phyloP scores from a whole-genome alignment of 805 yeast genomes.

The Yarrowia porcina region DNA sequence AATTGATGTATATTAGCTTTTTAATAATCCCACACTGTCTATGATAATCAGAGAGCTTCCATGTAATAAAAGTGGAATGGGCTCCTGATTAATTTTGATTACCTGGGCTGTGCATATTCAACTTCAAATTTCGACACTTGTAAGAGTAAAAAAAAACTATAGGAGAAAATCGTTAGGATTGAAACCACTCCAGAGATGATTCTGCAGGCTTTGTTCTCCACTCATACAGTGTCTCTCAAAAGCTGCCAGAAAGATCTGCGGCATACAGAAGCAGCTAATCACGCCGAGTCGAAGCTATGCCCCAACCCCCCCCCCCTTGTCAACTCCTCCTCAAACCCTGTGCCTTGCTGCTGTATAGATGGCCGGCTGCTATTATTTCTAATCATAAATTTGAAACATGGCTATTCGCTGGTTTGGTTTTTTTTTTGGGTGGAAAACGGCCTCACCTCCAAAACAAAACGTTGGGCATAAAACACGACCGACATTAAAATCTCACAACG shows the following conservation, averaged over 20 bases:
- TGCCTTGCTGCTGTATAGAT: not conserved
- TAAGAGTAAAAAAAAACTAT: too few species aligned
- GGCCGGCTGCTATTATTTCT: not conserved
- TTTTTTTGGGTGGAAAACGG: too few species aligned
- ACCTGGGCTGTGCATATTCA: not conserved
- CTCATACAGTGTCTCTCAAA: too few species aligned
- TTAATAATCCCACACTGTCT: not conserved
- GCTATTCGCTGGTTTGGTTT: not conserved
- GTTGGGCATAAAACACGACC: too few species aligned
- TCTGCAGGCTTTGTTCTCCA: too few species aligned
- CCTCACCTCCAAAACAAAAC: too few species aligned
- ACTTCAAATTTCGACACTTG: too few species aligned
- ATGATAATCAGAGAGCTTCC: too few species aligned
- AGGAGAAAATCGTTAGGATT: too few species aligned
- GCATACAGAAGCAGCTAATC: not conserved
- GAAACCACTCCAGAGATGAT: too few species aligned
- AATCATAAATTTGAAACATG: not conserved
- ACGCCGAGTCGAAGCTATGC: not conserved
- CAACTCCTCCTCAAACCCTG: not conserved
- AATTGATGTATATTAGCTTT: slow-evolving; percentile 23
- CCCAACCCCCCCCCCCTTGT: not conserved
- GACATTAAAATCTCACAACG: too few species aligned
- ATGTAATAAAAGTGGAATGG: too few species aligned
- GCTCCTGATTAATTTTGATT: not conserved
- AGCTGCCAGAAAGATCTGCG: not conserved